Evolutionary conservation across 1,139 yeast genomes (phyloP).

Genomic region (Suhomyces bribrorum): DNA sequence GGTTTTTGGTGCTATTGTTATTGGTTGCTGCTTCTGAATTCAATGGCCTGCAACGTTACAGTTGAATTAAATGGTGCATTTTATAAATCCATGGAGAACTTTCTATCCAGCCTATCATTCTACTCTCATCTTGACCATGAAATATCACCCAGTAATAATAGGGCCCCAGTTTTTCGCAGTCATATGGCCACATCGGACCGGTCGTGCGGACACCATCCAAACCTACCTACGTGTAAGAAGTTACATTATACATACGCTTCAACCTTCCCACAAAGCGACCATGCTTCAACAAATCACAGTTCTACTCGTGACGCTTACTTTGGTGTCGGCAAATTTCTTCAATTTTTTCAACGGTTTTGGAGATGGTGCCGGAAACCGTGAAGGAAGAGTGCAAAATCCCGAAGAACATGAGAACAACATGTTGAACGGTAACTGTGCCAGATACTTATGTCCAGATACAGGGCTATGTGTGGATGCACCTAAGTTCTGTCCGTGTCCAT

Average conservation of each 20-base stretch:
- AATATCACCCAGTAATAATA: too few species aligned
- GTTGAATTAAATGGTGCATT: too few species aligned
- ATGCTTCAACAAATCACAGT: conserved; percentile 13
- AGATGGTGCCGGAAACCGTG: conserved; percentile 23
- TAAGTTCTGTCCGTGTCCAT: conserved; percentile 85
- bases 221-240: neutral
- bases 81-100: too few species aligned
- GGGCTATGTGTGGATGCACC: conserved; percentile 70
- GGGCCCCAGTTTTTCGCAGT: too few species aligned
- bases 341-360: conserved; percentile 38
- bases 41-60: too few species aligned
- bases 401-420: conserved; percentile 32
- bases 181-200: too few species aligned
- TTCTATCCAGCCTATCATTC: too few species aligned
- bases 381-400: conserved; percentile 23
- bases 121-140: too few species aligned
- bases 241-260: neutral
- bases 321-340: conserved; percentile 30
- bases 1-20: too few species aligned
- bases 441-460: conserved; percentile 82
- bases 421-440: conserved; percentile 52
- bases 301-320: conserved; percentile 11
- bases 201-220: neutral
- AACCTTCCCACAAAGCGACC: neutral
- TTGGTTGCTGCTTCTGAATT: too few species aligned